A percentile compares a stretch with the other conserved stretches of the same genome.
Evolutionary conservation across 1,284 basidiomycete species (phyloP).

Genomic region (Jaminaea rosea): DNA sequence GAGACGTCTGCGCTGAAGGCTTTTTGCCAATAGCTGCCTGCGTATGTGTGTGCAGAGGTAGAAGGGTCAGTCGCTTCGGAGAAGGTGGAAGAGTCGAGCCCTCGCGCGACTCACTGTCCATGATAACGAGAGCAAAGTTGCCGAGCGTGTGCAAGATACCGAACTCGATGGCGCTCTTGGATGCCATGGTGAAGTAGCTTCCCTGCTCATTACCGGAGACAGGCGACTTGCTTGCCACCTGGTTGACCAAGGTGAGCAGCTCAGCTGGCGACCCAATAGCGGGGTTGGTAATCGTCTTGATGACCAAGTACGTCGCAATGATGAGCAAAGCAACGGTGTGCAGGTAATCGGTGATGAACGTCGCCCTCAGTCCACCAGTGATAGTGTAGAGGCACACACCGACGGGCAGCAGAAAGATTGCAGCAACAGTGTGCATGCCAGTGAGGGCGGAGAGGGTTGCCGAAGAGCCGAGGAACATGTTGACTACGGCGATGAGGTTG

Average conservation of each 20-base stretch:
- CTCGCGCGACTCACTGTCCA: constrained; percentile 25
- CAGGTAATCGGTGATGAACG: constrained; percentile 35
- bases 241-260: constrained; percentile 24
- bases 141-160: constrained; percentile 35
- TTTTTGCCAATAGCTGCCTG: constrained; percentile 45
- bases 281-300: constrained; percentile 31
- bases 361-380: constrained; percentile 31
- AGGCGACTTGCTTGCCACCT: constrained; percentile 4
- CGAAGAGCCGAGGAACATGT: constrained; percentile 37
- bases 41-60: no score
- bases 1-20: constrained; percentile 30
- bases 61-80: no score
- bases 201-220: constrained; percentile 13
- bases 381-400: constrained; percentile 35
- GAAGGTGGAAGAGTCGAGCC: no score
- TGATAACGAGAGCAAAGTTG: constrained; percentile 36
- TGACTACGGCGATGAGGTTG: constrained; percentile 36
- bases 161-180: constrained; percentile 22
- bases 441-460: constrained; percentile 35
- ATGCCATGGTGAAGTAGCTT: constrained; percentile 13
- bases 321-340: constrained; percentile 34
- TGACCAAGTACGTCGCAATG: constrained; percentile 26
- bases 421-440: constrained; percentile 34
- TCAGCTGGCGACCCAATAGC: constrained; percentile 16
- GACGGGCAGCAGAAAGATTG: constrained; percentile 32